Conservation (phyloP, 2,329 filamentous ascomycete genomes). For the Epichloe scottii region DNA sequence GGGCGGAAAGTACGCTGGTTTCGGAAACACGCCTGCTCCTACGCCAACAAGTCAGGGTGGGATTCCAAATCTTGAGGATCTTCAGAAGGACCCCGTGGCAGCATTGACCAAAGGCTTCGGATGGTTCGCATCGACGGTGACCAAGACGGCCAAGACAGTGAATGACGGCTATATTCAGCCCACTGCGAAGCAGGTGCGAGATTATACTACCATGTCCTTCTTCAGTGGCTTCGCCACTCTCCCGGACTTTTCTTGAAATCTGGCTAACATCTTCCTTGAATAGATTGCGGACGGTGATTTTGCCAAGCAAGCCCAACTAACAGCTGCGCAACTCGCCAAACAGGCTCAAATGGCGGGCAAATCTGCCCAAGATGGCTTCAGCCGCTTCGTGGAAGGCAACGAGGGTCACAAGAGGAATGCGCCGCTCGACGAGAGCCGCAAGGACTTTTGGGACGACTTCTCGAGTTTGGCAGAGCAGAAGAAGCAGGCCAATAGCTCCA, state of each 20-base stretch:
- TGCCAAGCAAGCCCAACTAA: constrained; percentile 50
- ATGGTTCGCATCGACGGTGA: constrained; percentile 81
- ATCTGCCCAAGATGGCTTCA: constrained; percentile 68
- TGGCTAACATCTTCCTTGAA: neutral
- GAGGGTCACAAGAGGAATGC: constrained; percentile 26
- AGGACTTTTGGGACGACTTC: constrained; percentile 90
- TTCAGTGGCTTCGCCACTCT: neutral
- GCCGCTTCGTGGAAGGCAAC: constrained; percentile 74
- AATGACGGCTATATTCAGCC: constrained; percentile 90
- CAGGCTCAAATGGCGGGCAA: constrained; percentile 57
- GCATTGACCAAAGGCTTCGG: constrained; percentile 87
- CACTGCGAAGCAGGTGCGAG: constrained; percentile 43
- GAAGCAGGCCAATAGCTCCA: constrained; percentile 32
- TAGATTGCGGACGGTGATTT: constrained; percentile 73
- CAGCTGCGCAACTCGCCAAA: constrained; percentile 54
- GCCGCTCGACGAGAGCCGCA: constrained; percentile 50
- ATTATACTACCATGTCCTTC: neutral
- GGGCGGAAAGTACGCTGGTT: constrained; percentile 84
- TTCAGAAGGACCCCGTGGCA: constrained; percentile 81
- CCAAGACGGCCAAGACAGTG: constrained; percentile 80
- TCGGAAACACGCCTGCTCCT: constrained; percentile 63
- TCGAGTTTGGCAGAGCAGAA: constrained; percentile 52
- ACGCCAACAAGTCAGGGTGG: constrained; percentile 29
- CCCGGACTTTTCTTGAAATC: too few relatives aligned
- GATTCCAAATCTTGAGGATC: constrained; percentile 66